These are phyloP conservation scores for Didymosphaeria variabile DNA, from an alignment of 2,329 filamentous ascomycete genomes.

Conservation along the genomic window DNA sequence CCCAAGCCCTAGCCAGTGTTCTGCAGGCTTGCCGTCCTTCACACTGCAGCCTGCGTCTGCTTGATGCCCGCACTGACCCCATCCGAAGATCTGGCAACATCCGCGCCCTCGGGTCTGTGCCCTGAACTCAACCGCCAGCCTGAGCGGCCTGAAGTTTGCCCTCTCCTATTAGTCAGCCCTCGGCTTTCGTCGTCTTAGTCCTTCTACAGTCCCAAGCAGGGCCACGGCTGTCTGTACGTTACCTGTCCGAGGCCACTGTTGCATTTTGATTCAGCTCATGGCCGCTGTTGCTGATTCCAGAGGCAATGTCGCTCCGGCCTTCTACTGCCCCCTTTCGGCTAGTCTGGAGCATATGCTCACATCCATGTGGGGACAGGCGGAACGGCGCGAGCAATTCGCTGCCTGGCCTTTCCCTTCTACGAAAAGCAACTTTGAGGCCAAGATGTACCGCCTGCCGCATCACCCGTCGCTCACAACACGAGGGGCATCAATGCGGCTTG, in stretches of 20 bases:
- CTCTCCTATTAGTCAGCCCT: constrained; percentile 10
- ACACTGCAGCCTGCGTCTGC: constrained; percentile 1
- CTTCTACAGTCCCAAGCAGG: too few relatives aligned
- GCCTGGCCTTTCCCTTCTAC: background rate
- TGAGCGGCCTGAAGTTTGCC: background rate
- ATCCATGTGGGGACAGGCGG: constrained; percentile 10
- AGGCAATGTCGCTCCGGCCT: background rate
- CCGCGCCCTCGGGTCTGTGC: constrained; percentile 20
- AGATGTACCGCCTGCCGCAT: constrained; percentile 2
- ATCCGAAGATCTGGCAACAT: constrained; percentile 20
- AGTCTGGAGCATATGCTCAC: background rate
- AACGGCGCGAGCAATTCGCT: constrained; percentile 14
- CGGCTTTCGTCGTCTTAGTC: background rate
- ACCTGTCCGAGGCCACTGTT: background rate
- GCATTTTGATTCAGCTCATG: background rate
- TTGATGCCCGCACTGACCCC: constrained; percentile 22
- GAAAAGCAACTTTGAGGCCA: constrained; percentile 1
- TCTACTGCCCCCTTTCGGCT: background rate
- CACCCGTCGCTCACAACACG: background rate
- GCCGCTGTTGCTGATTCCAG: background rate
- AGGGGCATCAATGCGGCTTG: background rate
- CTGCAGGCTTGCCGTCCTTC: constrained; percentile 11
- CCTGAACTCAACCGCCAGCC: background rate
- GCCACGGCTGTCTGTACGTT: background rate
- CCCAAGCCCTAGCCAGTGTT: constrained; percentile 13